A percentile compares a stretch with the other conserved stretches of the same genome.
phyloP scores from a whole-genome alignment of 768 basidiomycete species.

The Trametes elegans region DNA sequence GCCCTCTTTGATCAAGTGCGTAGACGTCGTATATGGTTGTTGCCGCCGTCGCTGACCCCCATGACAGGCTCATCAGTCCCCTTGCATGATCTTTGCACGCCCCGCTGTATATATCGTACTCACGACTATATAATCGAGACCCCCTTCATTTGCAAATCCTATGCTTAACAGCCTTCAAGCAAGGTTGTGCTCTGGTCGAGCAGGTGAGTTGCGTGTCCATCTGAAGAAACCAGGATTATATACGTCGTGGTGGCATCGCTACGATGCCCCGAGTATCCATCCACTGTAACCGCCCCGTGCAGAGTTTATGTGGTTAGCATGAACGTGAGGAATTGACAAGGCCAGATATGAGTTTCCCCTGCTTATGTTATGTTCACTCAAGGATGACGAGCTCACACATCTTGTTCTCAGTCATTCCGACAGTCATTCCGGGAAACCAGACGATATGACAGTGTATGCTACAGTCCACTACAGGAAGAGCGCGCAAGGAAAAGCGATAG shows the following conservation, averaged over 20 bases:
- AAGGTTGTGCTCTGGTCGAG: background rate
- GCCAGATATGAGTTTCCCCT: constrained; percentile 78
- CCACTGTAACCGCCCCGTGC: constrained; percentile 46
- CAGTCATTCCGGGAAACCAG: background rate
- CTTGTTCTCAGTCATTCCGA: background rate
- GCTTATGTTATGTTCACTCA: constrained; percentile 7
- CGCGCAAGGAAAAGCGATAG: constrained; percentile 2
- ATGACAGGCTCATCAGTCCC: constrained; percentile 82
- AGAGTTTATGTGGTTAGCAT: constrained; percentile 46
- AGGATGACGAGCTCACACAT: background rate
- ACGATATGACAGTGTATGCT: background rate
- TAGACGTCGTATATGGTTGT: constrained; percentile 21
- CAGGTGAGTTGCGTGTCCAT: constrained; percentile 12
- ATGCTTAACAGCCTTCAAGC: background rate
- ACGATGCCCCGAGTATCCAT: constrained; percentile 22
- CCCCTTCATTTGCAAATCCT: background rate
- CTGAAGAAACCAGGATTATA: constrained; percentile 50
- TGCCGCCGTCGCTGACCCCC: background rate
- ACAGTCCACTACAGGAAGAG: background rate
- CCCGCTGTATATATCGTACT: constrained; percentile 22
- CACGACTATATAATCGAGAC: constrained; percentile 15
- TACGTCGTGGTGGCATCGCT: constrained; percentile 60
- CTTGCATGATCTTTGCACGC: constrained; percentile 63
- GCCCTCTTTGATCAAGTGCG: constrained; percentile 93
- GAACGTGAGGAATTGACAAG: constrained; percentile 67